Base-by-base conservation (phyloP, 306 rosid species). In the Quercus glauca region DNA sequence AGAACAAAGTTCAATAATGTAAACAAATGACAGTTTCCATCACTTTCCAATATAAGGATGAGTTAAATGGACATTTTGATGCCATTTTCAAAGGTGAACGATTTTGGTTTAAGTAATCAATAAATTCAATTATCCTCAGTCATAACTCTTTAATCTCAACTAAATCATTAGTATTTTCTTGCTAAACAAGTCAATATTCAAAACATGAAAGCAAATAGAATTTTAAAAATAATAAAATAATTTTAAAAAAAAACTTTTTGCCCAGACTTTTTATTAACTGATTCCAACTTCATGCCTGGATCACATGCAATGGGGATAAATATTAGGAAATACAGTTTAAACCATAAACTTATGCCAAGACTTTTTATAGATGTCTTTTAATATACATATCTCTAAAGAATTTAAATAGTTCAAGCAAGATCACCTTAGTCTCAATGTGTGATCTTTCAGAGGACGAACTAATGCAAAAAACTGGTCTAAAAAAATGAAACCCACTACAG, bases 401-500 rank as follows among this genome's bases (percentile, higher is more conserved):
- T 10, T 68, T 68, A 33, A 33, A 33, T n/a, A 8, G 52, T n/a
- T 68, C 72, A 19, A 33, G 12, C 72, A 68, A 68, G 26, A 68
- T 19, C 26, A 4, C 37, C 72, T 68, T 14, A 68, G 33, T 18
- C 23, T 49, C 72, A 35, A 35, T 35, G 19, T n/a, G 51, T 9
- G 15, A 37, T 19, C 5, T 68, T 19, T 35, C 6, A 25, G n/a
- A 68, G 28, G 53, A 68, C 18, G 8, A 68, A 35, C 4, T 35
- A 12, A 33, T 35, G 72, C 72, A 18, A 49, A 21, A 68, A 33
- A 37, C 52, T 35, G 20, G 4, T n/a, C 11, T 33, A 17, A 5
- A 75, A n/a, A 69, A 45, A 26, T 33, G n/a, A 60, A 20, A 71
- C 52, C 31, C 64, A 75, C 33, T 41, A 71, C 10, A 79, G 55